Base-by-base conservation (phyloP, 2,329 filamentous ascomycete species). In the Diaporthe vexans region DNA sequence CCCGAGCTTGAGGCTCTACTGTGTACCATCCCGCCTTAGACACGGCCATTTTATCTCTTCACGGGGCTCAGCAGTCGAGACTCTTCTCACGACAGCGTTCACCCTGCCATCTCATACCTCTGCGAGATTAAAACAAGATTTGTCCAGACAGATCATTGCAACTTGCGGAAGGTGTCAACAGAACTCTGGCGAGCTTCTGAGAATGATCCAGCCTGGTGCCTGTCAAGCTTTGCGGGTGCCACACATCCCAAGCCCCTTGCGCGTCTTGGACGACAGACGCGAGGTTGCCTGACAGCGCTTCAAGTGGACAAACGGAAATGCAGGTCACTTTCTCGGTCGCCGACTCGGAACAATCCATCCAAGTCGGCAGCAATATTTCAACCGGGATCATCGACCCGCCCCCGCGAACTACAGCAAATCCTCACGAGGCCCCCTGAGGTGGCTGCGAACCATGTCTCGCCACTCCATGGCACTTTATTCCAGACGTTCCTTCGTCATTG, bases 1-100 rank as follows among this genome's bases (percentile, higher is more conserved):
- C 63, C n/a, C 33, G 63, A 26, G 37, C 63, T 54, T 68, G 63
- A 35, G 63, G 63, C 63, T 68, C 63, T 54, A 54, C 33, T 21
- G 40, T 65, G 4, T 17, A 6, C 40, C 40, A 33, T 37, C 11
- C 40, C 40, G 40, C 15, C 24, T 63, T 33, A 40, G 21, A 40
- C 46, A 61, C 24, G 35, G n/a, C 15, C 8, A 11, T 57, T 56
- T 57, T 56, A 26, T 40, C n/a, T 11, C 19, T 29, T 24, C 26
- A 48, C 17, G 40, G 19, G 51, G 17, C 8, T 29, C 11, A 15
- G 29, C 3, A 43, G 54, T 57, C 26, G 11, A 21, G n/a, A 11
- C 11, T 33, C 10, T 67, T 24, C 11, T 67, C 43, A 51, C 43
- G 61, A 51, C 61, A 37, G 43, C 43, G 29, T 51, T 43, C 21